Evolutionary conservation across 495 filamentous ascomycete species (phyloP).

Genomic region (Lepidopterella palustris): DNA sequence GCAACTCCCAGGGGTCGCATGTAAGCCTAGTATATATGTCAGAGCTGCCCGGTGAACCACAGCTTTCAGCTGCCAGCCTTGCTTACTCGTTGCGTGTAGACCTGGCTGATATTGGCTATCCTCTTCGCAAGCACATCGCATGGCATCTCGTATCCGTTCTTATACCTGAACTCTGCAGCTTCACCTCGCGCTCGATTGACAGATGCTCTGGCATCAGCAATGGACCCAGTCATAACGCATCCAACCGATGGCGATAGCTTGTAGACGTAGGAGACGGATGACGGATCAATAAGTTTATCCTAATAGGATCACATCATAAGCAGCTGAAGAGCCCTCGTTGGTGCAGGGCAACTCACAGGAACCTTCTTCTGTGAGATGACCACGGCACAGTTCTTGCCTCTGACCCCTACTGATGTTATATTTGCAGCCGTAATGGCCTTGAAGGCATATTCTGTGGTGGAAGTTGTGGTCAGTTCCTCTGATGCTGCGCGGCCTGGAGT

Average conservation of each 20-base stretch:
- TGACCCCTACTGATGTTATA: slow-evolving; percentile 92
- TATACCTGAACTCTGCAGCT: slow-evolving; percentile 96
- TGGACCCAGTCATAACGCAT: slow-evolving; percentile 97
- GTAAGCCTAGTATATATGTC: slow-evolving; percentile 62
- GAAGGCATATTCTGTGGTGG: slow-evolving; percentile 89
- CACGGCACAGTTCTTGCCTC: slow-evolving; percentile 94
- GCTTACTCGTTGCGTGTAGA: slow-evolving; percentile 92
- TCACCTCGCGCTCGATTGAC: slow-evolving; percentile 89
- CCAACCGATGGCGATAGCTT: slow-evolving; percentile 92
- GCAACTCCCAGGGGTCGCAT: slow-evolving; percentile 97
- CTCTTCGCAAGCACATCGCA: slow-evolving; percentile 94
- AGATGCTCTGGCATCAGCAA: slow-evolving; percentile 90
- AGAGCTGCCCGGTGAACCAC: slow-evolving; percentile 12
- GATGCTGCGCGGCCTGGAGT: background rate
- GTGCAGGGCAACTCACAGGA: slow-evolving; percentile 58
- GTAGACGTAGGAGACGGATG: slow-evolving; percentile 96
- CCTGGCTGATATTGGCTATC: slow-evolving; percentile 96
- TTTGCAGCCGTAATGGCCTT: slow-evolving; percentile 99
- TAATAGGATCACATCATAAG: slow-evolving; percentile 34
- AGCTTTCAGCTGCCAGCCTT: slow-evolving; percentile 13
- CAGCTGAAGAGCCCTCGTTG: background rate
- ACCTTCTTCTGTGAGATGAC: slow-evolving; percentile 99
- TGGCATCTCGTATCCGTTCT: slow-evolving; percentile 99
- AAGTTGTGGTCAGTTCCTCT: slow-evolving; percentile 4
- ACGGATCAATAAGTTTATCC: slow-evolving; percentile 98